phyloP scores from a whole-genome alignment of 2,329 filamentous ascomycete genomes.

The Sporothrix mexicana region DNA sequence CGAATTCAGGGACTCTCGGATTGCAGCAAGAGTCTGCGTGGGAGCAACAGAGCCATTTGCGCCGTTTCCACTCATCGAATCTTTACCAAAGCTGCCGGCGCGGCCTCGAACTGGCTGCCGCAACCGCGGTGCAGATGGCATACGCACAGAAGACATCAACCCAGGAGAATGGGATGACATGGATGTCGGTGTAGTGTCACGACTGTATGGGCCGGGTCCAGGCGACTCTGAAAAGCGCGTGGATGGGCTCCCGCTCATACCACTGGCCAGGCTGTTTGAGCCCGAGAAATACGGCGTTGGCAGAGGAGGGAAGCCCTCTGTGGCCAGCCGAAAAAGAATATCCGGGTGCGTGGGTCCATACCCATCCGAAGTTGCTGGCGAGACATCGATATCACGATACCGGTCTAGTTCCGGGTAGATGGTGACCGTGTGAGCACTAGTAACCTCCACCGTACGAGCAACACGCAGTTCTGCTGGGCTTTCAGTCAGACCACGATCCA shows the following conservation, averaged over 20 bases:
- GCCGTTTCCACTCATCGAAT: slow-evolving; percentile 53
- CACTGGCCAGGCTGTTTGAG: slow-evolving; percentile 61
- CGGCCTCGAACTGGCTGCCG: slow-evolving; percentile 63
- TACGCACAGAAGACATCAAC: slow-evolving; percentile 57
- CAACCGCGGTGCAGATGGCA: slow-evolving; percentile 51
- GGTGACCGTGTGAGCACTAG: slow-evolving; percentile 50
- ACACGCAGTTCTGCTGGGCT: slow-evolving; percentile 54
- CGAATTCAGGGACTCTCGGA: slow-evolving; percentile 72
- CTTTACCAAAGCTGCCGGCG: slow-evolving; percentile 61
- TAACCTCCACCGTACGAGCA: slow-evolving; percentile 51
- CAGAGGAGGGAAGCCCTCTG: slow-evolving; percentile 66
- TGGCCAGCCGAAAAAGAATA: slow-evolving; percentile 62
- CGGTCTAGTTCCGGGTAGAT: slow-evolving; percentile 67
- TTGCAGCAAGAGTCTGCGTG: slow-evolving; percentile 64
- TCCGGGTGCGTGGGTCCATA: slow-evolving; percentile 49
- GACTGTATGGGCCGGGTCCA: slow-evolving; percentile 71
- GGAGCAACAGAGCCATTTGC: slow-evolving; percentile 55
- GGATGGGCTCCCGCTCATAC: slow-evolving; percentile 72
- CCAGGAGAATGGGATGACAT: slow-evolving; percentile 76
- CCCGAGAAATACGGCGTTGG: slow-evolving; percentile 70
- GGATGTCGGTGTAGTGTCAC: slow-evolving; percentile 79
- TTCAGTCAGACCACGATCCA: slow-evolving; percentile 51
- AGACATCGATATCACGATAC: slow-evolving; percentile 57
- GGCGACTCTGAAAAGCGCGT: slow-evolving; percentile 77
- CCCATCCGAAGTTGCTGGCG: slow-evolving; percentile 40